phyloP scores from a whole-genome alignment of 164 flowering plant species.

The Berberis thunbergii region DNA sequence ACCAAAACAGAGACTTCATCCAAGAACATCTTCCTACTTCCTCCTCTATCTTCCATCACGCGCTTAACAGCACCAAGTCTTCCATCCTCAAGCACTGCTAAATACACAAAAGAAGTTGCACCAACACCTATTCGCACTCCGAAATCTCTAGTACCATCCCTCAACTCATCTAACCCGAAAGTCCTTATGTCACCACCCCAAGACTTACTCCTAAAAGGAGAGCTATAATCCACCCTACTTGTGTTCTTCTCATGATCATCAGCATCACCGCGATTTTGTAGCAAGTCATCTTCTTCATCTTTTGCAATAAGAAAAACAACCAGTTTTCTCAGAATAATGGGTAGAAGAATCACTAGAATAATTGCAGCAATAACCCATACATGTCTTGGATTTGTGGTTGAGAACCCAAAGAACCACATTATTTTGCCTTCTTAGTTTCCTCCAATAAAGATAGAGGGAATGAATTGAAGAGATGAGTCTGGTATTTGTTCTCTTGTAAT shows the following conservation, averaged over 20 bases:
- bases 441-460: too few species aligned
- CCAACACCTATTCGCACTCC: constrained; percentile 22
- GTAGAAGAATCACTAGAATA: neutral
- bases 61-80: constrained; percentile 24
- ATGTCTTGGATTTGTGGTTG: neutral
- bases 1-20: constrained; percentile 29
- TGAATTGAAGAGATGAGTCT: too few species aligned
- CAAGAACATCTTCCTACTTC: constrained; percentile 23
- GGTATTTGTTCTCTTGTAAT: too few species aligned
- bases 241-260: neutral
- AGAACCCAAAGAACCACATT: neutral
- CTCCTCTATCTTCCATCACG: constrained; percentile 25
- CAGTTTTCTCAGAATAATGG: neutral
- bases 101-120: constrained; percentile 28
- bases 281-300: neutral
- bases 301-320: neutral
- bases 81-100: constrained; percentile 27
- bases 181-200: constrained; percentile 16
- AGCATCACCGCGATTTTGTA: neutral
- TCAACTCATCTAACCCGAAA: constrained; percentile 22
- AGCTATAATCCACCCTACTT: too few species aligned
- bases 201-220: neutral
- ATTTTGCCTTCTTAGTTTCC: neutral
- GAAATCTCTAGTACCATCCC: constrained; percentile 21
- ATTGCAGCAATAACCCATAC: neutral